A percentile compares a stretch with the other conserved stretches of the same genome.
Conservation (phyloP, 768 basidiomycete species). For the Boletus rubescentipes region DNA sequence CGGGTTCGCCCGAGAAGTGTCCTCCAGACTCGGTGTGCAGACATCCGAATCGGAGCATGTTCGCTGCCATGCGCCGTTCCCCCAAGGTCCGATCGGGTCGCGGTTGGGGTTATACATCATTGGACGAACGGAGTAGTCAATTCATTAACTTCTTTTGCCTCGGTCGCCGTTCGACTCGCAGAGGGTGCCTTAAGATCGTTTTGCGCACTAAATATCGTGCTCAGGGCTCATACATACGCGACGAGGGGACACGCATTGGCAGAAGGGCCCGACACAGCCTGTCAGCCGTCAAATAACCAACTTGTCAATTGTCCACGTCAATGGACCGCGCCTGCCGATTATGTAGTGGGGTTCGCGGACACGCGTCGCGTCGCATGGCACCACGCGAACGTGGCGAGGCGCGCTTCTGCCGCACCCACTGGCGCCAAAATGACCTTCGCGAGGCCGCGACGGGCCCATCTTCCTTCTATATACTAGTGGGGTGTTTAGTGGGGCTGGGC, state of each 20-base stretch:
- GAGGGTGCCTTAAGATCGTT: background rate
- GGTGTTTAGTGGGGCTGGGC: background rate
- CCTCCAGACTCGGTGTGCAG: background rate
- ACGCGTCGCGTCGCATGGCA: slow-evolving; percentile 9
- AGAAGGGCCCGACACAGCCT: too few species aligned
- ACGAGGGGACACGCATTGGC: background rate
- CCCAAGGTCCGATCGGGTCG: slow-evolving; percentile 10
- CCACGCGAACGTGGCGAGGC: slow-evolving; percentile 10
- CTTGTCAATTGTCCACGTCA: background rate
- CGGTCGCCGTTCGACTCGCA: background rate
- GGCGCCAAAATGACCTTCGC: background rate
- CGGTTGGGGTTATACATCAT: background rate
- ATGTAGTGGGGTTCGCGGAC: background rate
- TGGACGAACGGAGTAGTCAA: background rate
- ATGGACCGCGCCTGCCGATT: background rate
- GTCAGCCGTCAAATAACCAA: background rate
- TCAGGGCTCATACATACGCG: background rate
- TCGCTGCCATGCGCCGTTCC: background rate
- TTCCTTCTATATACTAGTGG: background rate
- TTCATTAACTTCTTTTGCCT: background rate
- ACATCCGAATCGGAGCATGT: slow-evolving; percentile 1
- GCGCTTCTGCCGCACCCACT: background rate
- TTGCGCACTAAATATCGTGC: background rate
- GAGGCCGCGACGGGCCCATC: background rate
- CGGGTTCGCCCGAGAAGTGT: background rate